Evolutionary conservation across 148 eudicot genomes (phyloP).

Genomic region (Vaccinium darrowii): DNA sequence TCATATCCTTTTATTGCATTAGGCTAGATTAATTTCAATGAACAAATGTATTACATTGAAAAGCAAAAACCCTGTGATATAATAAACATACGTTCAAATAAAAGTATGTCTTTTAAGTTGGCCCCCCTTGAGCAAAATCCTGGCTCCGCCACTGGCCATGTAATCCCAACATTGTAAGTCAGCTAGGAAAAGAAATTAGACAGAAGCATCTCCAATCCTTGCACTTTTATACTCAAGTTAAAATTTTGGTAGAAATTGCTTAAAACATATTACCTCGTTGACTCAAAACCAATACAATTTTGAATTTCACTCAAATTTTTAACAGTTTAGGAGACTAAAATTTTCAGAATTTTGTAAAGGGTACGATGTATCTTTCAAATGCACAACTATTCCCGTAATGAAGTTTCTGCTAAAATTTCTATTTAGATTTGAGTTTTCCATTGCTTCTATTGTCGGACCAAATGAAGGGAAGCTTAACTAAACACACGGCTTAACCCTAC

Average conservation of each 20-base stretch:
- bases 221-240: too few relatives aligned
- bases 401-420: not conserved
- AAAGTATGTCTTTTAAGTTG: too few relatives aligned
- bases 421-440: not conserved
- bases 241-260: not conserved
- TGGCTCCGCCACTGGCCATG: too few relatives aligned
- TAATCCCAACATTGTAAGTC: too few relatives aligned
- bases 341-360: not conserved
- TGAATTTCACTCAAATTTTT: not conserved
- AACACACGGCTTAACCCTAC: not conserved
- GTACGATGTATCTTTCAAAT: not conserved
- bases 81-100: too few relatives aligned
- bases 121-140: too few relatives aligned
- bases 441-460: not conserved
- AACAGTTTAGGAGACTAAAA: not conserved
- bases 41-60: too few relatives aligned
- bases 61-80: too few relatives aligned
- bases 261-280: not conserved
- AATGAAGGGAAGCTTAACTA: not conserved
- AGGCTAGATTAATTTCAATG: too few relatives aligned
- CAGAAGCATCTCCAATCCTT: too few relatives aligned
- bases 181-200: too few relatives aligned
- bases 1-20: too few relatives aligned
- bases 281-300: not conserved
- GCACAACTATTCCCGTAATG: not conserved